A percentile compares a stretch with the other conserved stretches of the same genome.
phyloP scores from a whole-genome alignment of 495 filamentous ascomycete genomes.

The Penicillium taxi region DNA sequence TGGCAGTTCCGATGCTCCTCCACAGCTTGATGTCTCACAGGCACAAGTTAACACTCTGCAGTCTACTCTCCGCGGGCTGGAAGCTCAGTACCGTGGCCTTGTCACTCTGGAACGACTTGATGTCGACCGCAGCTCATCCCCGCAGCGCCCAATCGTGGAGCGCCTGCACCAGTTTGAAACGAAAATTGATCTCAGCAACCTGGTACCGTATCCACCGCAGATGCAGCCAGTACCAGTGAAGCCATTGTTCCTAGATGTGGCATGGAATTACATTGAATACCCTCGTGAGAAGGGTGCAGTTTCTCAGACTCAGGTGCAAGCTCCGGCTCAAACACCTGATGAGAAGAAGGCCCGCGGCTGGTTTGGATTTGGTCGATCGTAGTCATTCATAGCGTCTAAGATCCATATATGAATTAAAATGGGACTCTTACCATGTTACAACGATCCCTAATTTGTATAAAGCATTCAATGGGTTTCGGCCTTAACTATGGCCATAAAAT shows the following conservation, averaged over 20 bases:
- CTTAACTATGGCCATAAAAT: no score
- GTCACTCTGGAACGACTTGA: conserved; percentile 64
- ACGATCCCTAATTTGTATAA: no score
- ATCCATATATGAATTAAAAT: no score
- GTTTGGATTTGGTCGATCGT: conserved; percentile 79
- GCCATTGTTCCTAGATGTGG: conserved; percentile 91
- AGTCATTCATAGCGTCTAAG: no score
- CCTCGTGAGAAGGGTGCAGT: conserved; percentile 44
- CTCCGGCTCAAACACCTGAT: conserved; percentile 25
- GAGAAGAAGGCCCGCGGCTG: conserved; percentile 65
- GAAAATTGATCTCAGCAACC: conserved; percentile 61
- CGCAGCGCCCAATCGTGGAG: conserved; percentile 53
- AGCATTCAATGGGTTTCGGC: no score
- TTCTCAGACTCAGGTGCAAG: neutral
- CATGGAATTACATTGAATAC: conserved; percentile 97
- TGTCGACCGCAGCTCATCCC: conserved; percentile 22
- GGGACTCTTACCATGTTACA: no score
- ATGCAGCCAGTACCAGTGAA: conserved; percentile 84
- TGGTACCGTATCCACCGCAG: conserved; percentile 81
- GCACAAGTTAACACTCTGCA: conserved; percentile 49
- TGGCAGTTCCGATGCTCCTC: conserved; percentile 27
- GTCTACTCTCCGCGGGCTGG: conserved; percentile 53
- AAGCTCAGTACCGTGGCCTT: conserved; percentile 71
- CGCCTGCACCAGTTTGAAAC: conserved; percentile 65
- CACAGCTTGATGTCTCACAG: conserved; percentile 53